A percentile compares a stretch with the other conserved stretches of the same genome.
Evolutionary conservation across 305 asterid species (phyloP).

Genomic region (Rubia occidens): DNA sequence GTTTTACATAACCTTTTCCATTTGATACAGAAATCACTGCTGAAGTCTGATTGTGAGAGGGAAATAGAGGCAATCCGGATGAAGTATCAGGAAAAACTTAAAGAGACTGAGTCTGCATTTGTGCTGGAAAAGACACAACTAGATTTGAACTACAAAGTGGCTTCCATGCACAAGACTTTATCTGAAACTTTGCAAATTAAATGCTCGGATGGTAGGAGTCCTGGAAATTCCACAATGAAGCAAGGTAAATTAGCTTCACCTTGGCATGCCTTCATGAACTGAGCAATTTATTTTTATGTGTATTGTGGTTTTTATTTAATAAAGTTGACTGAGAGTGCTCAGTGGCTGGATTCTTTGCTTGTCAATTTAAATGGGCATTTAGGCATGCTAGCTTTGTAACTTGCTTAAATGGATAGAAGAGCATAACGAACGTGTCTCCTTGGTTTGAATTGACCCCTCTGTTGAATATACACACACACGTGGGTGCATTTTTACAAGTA

Average conservation of each 20-base stretch:
- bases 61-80: constrained; percentile 47
- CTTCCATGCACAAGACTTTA: constrained; percentile 40
- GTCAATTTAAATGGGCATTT: not conserved
- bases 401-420: not conserved
- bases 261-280: constrained; percentile 7
- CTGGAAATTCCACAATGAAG: constrained; percentile 32
- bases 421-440: not conserved
- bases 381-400: not conserved
- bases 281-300: not conserved
- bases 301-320: not conserved
- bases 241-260: constrained; percentile 41
- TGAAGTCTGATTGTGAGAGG: constrained; percentile 44
- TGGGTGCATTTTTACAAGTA: too few species aligned
- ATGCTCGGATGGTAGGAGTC: constrained; percentile 49
- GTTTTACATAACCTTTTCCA: constrained; percentile 8
- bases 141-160: constrained; percentile 28
- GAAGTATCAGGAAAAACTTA: constrained; percentile 39
- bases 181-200: constrained; percentile 55
- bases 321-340: not conserved
- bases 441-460: not conserved
- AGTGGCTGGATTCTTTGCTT: not conserved
- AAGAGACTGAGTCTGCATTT: constrained; percentile 36
- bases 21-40: constrained; percentile 37
- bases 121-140: constrained; percentile 29
- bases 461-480: too few species aligned